phyloP scores from a whole-genome alignment of 306 rosid genomes.

The Prosopis cineraria region DNA sequence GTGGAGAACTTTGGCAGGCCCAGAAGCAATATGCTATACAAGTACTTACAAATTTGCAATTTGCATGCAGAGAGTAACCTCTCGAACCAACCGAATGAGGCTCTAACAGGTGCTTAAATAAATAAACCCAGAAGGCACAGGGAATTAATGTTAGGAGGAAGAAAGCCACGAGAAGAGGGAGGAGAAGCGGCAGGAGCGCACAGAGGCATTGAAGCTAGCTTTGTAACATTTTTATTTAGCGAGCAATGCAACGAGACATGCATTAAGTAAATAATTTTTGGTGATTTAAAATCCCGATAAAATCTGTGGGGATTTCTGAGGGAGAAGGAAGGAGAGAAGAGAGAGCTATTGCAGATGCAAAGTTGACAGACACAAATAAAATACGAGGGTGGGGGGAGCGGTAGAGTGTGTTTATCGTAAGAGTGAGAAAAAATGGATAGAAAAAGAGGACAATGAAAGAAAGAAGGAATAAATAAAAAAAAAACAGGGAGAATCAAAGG shows the following conservation, averaged over 20 bases:
- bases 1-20: neutral
- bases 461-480: neutral
- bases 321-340: neutral
- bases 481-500: neutral
- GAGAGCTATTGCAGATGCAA: neutral
- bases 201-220: no score
- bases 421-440: neutral
- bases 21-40: neutral
- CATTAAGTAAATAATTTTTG: neutral
- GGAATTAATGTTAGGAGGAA: constrained; percentile 33
- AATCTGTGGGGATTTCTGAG: constrained; percentile 22
- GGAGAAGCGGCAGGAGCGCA: neutral
- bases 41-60: neutral
- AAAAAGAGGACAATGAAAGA: neutral
- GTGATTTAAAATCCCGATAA: constrained; percentile 33
- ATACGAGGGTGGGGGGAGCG: no score
- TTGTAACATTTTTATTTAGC: no score
- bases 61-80: no score
- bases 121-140: constrained; percentile 11
- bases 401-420: neutral
- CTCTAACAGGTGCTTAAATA: constrained; percentile 35
- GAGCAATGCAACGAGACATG: no score
- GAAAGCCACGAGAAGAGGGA: constrained; percentile 17
- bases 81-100: constrained; percentile 30
- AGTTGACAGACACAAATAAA: neutral